A percentile compares a stretch with the other conserved stretches of the same genome.
Evolutionary conservation across 768 basidiomycete species (phyloP).

Genomic region (Boletus sp.): DNA sequence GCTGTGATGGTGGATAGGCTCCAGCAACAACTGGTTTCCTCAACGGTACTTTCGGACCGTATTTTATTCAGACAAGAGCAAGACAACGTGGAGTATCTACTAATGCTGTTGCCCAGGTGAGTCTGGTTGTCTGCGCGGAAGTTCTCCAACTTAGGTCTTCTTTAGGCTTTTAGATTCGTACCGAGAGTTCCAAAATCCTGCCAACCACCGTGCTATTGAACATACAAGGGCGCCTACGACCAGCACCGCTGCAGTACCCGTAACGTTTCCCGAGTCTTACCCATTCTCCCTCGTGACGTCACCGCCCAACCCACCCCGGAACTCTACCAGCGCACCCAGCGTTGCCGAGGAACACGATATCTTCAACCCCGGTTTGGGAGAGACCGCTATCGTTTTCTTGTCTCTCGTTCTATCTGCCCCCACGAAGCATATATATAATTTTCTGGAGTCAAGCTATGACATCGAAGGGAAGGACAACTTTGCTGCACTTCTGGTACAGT

Average conservation of each 20-base stretch:
- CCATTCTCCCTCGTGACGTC: conserved; percentile 81
- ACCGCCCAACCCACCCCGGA: conserved; percentile 52
- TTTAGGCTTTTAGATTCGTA: conserved; percentile 82
- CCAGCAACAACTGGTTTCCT: conserved; percentile 73
- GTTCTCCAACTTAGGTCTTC: conserved; percentile 4
- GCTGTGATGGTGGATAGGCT: conserved; percentile 89
- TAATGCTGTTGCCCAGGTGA: conserved; percentile 81
- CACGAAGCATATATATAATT: conserved; percentile 69
- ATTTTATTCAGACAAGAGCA: conserved; percentile 72
- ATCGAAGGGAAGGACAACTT: conserved; percentile 87
- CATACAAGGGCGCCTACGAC: conserved; percentile 59
- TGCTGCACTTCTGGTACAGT: conserved; percentile 61
- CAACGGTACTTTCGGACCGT: conserved; percentile 58
- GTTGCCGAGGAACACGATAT: conserved; percentile 45
- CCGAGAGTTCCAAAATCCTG: conserved; percentile 70
- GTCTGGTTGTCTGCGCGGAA: conserved; percentile 14
- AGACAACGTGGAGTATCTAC: conserved; percentile 84
- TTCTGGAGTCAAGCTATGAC: conserved; percentile 76
- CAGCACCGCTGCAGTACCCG: conserved; percentile 56
- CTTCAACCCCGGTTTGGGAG: conserved; percentile 78
- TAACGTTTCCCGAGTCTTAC: conserved; percentile 91
- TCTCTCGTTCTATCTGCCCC: conserved; percentile 80
- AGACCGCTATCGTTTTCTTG: conserved; percentile 81
- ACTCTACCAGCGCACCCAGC: conserved; percentile 38
- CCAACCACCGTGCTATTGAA: conserved; percentile 66